These are phyloP conservation scores for Apiospora aurea DNA, from an alignment of 2,329 filamentous ascomycete genomes.

Conservation along the genomic window DNA sequence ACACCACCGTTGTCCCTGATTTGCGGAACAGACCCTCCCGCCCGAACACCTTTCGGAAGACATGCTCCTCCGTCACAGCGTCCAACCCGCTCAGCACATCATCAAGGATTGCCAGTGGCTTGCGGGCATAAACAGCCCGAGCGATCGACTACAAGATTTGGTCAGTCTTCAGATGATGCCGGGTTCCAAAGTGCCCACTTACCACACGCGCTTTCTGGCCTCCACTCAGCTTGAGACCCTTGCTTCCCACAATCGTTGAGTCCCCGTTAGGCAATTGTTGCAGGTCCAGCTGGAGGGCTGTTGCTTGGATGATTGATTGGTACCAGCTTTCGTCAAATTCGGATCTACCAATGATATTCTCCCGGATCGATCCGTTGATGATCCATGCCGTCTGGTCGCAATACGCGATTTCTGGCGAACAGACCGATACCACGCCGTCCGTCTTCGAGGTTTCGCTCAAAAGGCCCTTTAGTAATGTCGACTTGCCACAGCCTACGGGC, in stretches of 20 bases:
- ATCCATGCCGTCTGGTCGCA: conserved; percentile 34
- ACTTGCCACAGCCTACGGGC: conserved; percentile 29
- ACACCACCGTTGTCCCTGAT: conserved; percentile 36
- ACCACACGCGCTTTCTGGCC: conserved; percentile 36
- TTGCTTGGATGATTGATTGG: conserved; percentile 29
- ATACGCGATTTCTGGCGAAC: conserved; percentile 28
- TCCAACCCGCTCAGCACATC: conserved; percentile 34
- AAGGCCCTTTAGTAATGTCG: conserved; percentile 28
- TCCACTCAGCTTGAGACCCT: conserved; percentile 40
- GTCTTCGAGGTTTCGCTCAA: conserved; percentile 25
- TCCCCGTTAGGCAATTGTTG: conserved; percentile 36
- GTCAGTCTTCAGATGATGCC: background rate
- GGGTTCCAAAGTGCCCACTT: background rate
- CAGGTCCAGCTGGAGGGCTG: conserved; percentile 31
- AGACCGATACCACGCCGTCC: conserved; percentile 22
- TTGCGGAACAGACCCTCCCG: conserved; percentile 25
- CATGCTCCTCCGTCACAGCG: conserved; percentile 28
- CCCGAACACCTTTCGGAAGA: conserved; percentile 29
- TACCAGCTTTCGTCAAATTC: conserved; percentile 31
- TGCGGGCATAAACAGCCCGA: conserved; percentile 32
- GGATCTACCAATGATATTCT: conserved; percentile 30
- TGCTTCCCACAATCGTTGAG: conserved; percentile 37
- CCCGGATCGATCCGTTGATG: conserved; percentile 31
- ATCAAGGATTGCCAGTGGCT: conserved; percentile 31
- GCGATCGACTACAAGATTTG: conserved; percentile 29